Percentiles rank a stretch among this genome's conserved stretches.
Evolutionary conservation across 495 filamentous ascomycete species (phyloP).

Genomic region (Hypoxylon crocopeplum): DNA sequence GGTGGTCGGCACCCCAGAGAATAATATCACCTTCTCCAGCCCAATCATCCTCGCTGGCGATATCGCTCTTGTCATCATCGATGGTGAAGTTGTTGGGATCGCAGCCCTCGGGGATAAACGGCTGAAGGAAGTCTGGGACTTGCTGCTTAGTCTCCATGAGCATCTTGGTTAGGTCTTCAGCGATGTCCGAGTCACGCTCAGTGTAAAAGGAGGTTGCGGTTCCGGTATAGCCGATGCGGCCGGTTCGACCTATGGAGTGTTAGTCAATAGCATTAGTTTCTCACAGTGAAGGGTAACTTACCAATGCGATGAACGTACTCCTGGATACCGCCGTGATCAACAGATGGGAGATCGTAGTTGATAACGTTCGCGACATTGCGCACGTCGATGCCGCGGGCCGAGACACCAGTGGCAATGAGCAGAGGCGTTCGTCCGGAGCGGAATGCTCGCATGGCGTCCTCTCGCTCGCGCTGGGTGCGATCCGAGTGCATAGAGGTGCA

Average conservation of each 20-base stretch:
- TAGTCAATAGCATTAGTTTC: constrained; percentile 8
- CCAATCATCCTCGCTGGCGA: constrained; percentile 33
- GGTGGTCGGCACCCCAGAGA: too few species aligned
- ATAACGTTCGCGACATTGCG: constrained; percentile 86
- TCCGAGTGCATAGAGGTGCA: constrained; percentile 85
- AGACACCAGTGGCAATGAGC: constrained; percentile 82
- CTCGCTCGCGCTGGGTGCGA: constrained; percentile 89
- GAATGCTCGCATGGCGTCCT: constrained; percentile 91
- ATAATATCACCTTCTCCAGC: constrained; percentile 16
- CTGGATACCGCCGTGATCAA: constrained; percentile 79
- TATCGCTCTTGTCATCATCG: constrained; percentile 68
- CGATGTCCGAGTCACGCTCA: constrained; percentile 70
- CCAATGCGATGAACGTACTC: constrained; percentile 96
- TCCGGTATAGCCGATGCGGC: constrained; percentile 88
- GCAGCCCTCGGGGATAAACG: constrained; percentile 62
- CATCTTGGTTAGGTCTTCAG: constrained; percentile 72
- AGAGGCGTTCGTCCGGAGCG: constrained; percentile 75
- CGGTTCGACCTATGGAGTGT: constrained; percentile 78
- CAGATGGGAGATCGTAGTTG: constrained; percentile 84
- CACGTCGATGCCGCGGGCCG: constrained; percentile 91
- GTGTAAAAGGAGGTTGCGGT: constrained; percentile 89
- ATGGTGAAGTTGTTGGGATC: constrained; percentile 58
- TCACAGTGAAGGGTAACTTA: constrained; percentile 45
- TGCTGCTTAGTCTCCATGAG: constrained; percentile 78
- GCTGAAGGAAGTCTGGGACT: constrained; percentile 81